Evolutionary conservation across 331 rosid genomes (phyloP).

Genomic region (Arachis monticola): DNA sequence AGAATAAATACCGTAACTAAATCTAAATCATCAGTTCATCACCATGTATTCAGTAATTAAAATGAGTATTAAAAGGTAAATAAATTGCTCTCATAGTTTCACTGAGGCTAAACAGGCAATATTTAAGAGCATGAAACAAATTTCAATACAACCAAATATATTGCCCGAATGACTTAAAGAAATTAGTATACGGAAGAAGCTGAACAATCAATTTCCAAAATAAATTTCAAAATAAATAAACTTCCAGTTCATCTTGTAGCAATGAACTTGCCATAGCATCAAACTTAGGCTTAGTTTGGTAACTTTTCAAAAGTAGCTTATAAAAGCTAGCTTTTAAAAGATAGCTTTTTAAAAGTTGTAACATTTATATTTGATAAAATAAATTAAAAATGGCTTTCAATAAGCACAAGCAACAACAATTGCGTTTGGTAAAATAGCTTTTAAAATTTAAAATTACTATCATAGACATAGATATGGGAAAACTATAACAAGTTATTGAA

Average conservation of each 20-base stretch:
- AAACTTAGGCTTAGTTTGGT: background rate
- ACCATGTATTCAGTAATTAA: background rate
- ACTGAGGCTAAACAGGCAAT: background rate
- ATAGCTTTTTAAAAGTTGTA: too few species aligned
- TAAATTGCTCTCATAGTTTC: background rate
- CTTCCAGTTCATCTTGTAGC: background rate
- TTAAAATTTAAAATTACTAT: too few species aligned
- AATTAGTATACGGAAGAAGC: background rate
- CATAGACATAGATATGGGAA: too few species aligned
- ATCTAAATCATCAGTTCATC: conserved; percentile 14
- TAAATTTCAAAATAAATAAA: conserved; percentile 9
- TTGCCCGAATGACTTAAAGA: background rate
- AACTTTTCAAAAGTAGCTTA: too few species aligned
- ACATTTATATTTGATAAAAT: too few species aligned
- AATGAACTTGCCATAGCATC: background rate
- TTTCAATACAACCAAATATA: background rate
- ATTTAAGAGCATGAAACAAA: conserved; percentile 16
- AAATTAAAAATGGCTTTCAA: too few species aligned
- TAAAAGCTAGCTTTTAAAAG: too few species aligned
- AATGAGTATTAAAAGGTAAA: background rate
- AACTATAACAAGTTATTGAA: too few species aligned
- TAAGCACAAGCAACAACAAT: too few species aligned
- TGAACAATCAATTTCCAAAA: background rate
- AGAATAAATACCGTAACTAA: conserved; percentile 3
- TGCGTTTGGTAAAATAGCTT: too few species aligned